Conservation (phyloP, 306 rosid species). For the Luffa acutangula region DNA sequence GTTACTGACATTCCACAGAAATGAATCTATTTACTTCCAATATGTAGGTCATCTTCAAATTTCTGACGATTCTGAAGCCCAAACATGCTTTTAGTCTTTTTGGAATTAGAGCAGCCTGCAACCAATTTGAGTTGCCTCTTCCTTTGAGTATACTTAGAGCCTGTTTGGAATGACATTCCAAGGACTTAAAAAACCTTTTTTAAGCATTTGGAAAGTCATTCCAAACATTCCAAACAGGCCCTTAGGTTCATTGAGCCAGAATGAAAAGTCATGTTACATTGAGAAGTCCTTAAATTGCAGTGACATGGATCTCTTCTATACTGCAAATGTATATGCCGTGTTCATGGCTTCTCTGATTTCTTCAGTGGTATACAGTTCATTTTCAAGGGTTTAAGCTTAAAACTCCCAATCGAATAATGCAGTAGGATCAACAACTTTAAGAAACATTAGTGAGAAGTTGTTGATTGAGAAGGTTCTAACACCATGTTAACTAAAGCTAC, state of each 20-base stretch:
- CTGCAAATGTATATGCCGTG: neutral
- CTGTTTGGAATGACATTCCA: no score
- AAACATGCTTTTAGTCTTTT: neutral
- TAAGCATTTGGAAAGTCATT: no score
- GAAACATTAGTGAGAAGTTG: neutral
- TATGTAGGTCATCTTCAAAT: neutral
- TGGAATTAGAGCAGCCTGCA: neutral
- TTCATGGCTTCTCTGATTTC: neutral
- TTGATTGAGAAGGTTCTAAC: neutral
- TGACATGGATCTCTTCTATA: neutral
- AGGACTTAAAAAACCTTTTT: no score
- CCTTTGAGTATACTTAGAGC: neutral
- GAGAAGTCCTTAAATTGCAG: neutral
- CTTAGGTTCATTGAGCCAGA: neutral
- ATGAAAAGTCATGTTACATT: neutral
- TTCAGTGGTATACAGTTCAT: neutral
- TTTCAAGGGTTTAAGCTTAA: neutral
- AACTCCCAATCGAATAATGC: neutral
- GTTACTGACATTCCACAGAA: neutral
- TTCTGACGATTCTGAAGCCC: neutral
- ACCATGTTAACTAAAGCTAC: neutral
- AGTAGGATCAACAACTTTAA: neutral
- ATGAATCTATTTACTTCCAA: neutral
- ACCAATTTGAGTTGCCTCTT: neutral
- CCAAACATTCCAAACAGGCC: no score